These are phyloP conservation scores for Yueomyces sp. DNA, from an alignment of 805 yeast genomes.

Conservation along the genomic window DNA sequence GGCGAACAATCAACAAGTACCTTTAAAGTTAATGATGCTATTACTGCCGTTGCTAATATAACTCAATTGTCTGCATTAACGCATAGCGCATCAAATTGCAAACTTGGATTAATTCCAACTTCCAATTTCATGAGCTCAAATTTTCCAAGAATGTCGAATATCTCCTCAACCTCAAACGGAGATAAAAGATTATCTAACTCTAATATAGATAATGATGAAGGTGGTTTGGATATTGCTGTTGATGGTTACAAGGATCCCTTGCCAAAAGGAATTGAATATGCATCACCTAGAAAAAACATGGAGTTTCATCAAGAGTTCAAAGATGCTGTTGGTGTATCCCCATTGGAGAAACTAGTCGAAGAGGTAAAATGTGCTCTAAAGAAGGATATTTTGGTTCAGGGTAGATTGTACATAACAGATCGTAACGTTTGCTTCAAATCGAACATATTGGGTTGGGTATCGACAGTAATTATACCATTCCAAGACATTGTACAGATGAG, in stretches of 20 bases:
- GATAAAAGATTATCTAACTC: too few relatives aligned
- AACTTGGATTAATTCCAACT: too few relatives aligned
- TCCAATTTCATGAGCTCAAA: too few relatives aligned
- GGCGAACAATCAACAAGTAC: too few relatives aligned
- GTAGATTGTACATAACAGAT: conserved; percentile 46
- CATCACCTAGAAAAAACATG: conserved; percentile 38
- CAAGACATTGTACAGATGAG: conserved; percentile 51
- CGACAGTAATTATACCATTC: conserved; percentile 44
- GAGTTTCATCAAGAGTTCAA: conserved; percentile 51
- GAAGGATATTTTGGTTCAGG: conserved; percentile 57
- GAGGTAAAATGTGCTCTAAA: conserved; percentile 56
- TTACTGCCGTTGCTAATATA: too few relatives aligned
- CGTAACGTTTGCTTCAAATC: conserved; percentile 49
- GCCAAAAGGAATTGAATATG: conserved; percentile 20
- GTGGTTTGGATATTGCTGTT: neutral
- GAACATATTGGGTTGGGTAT: conserved; percentile 54
- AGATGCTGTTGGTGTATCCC: conserved; percentile 28
- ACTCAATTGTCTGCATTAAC: too few relatives aligned
- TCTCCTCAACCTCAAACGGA: too few relatives aligned
- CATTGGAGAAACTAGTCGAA: conserved; percentile 38
- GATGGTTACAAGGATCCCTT: neutral
- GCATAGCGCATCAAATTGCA: too few relatives aligned
- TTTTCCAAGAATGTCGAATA: too few relatives aligned
- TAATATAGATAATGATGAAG: neutral
- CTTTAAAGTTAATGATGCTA: too few relatives aligned